These are phyloP conservation scores for Exophiala bonariae DNA, from an alignment of 2,329 filamentous ascomycete genomes.

Conservation along the genomic window DNA sequence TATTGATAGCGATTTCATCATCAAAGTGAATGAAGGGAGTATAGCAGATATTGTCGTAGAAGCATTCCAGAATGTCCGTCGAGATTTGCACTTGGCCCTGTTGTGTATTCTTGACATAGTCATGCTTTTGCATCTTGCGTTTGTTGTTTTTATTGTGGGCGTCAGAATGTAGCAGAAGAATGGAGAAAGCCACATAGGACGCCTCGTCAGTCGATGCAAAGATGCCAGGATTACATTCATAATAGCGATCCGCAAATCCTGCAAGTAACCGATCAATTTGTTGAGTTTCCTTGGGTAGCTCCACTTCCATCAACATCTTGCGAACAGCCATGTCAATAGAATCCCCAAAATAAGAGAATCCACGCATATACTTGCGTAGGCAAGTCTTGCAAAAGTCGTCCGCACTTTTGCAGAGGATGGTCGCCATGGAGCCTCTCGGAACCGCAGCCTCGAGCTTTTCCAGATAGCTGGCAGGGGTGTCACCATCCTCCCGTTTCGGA, in stretches of 20 bases:
- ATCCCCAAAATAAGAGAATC: slow-evolving; percentile 92
- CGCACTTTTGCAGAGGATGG: slow-evolving; percentile 78
- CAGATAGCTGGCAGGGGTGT: slow-evolving; percentile 87
- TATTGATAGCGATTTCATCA: slow-evolving; percentile 79
- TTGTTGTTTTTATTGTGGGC: slow-evolving; percentile 99
- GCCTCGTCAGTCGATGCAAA: slow-evolving; percentile 74
- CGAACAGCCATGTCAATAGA: slow-evolving; percentile 97
- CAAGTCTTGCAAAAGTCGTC: slow-evolving; percentile 83
- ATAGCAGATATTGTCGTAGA: slow-evolving; percentile 98
- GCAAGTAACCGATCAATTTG: slow-evolving; percentile 95
- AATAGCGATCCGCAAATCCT: slow-evolving; percentile 92
- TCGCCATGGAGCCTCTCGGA: slow-evolving; percentile 79
- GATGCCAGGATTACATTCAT: slow-evolving; percentile 97
- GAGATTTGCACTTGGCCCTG: slow-evolving; percentile 77
- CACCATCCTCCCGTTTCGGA: slow-evolving; percentile 79
- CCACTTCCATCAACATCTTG: slow-evolving; percentile 93
- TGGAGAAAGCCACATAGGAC: slow-evolving; percentile 97
- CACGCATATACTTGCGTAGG: slow-evolving; percentile 90
- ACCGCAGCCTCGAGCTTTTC: slow-evolving; percentile 78
- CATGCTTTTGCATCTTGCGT: slow-evolving; percentile 94
- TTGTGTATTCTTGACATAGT: slow-evolving; percentile 92
- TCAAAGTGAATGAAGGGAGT: slow-evolving; percentile 98
- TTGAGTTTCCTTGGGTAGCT: slow-evolving; percentile 94
- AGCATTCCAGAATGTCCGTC: slow-evolving; percentile 88
- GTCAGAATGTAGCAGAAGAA: slow-evolving; percentile 94